Base-by-base conservation (phyloP, 495 filamentous ascomycete genomes). In the Penicillium canariense region DNA sequence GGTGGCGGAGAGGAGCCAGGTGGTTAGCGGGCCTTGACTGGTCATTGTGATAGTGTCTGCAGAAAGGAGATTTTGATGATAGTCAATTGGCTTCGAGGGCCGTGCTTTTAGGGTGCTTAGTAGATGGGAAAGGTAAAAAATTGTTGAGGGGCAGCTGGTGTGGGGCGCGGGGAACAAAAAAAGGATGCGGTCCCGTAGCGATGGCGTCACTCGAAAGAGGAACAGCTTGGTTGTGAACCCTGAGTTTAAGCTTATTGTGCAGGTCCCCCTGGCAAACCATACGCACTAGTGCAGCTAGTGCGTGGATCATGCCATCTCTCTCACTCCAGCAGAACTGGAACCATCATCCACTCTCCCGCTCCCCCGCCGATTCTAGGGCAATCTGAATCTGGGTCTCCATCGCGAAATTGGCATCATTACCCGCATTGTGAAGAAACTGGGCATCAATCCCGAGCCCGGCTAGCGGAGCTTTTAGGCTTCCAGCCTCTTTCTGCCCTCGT, bases 391-490 rank as follows among this genome's bases (percentile, higher is more conserved):
- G 78, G 25, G 83, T 87, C 55, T 85, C 83, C 54, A 97, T 63
- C 0, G 93, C 93, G 67, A 89, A 96, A 5, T 82, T 82, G 4
- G 94, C 94, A 64, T 98, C 94, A 65, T 98, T 98, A n/a, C 94
- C 85, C 35, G 87, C 94, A 60, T 97, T 97, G 70, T 98, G 94
- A 38, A 92, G 72, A 58, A 91, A 72, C 72, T 77, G 79, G 5
- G 71, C 80, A 1, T 66, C 61, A 11, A 95, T 78, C 10, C 75
- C 83, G 28, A 96, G 65, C n/a, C 83, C 78, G 40, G 63, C 52
- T 26, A 96, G 78, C n/a, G 95, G 70, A 11, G 28, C 62, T 2
- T 67, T 78, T 14, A 98, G 80, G 2, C 77, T 80, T 18, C 77
- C 75, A 3, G 68, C 46, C 17, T 87, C 70, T 3, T 47, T 28